Conservation (phyloP, 805 yeast species). For the Isabelozyma pseudorhagii region DNA sequence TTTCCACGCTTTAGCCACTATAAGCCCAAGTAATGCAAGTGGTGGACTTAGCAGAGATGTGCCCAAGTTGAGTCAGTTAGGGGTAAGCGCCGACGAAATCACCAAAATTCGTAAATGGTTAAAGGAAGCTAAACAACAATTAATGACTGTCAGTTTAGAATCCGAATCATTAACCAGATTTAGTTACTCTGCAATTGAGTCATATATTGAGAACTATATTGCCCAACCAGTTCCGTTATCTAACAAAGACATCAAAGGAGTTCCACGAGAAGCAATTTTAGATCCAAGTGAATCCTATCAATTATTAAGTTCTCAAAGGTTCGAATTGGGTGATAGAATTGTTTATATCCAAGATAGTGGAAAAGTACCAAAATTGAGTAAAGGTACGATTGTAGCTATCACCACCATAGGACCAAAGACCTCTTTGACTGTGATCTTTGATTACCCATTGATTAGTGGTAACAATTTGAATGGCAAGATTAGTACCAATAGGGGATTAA, state of each 20-base stretch:
- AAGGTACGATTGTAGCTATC: constrained; percentile 84
- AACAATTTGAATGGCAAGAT: constrained; percentile 76
- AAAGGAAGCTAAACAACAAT: constrained; percentile 43
- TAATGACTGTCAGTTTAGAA: constrained; percentile 67
- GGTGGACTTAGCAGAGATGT: constrained; percentile 19
- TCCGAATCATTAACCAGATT: constrained; percentile 72
- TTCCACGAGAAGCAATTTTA: constrained; percentile 80
- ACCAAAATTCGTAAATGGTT: constrained; percentile 46
- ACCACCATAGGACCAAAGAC: constrained; percentile 56
- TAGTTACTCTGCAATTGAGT: constrained; percentile 67
- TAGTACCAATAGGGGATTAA: constrained; percentile 75
- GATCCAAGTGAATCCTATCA: constrained; percentile 72
- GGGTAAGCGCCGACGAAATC: constrained; percentile 40
- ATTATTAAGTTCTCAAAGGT: constrained; percentile 68
- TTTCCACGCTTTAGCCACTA: constrained; percentile 37
- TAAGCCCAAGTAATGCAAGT: constrained; percentile 3
- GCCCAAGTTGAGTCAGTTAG: constrained; percentile 37
- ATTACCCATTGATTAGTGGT: constrained; percentile 78
- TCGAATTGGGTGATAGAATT: constrained; percentile 86
- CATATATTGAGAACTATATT: constrained; percentile 45
- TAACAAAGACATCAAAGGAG: constrained; percentile 65
- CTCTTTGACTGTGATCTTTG: constrained; percentile 79
- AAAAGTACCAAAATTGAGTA: constrained; percentile 79
- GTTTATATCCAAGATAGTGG: constrained; percentile 83
- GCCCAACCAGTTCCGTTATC: constrained; percentile 44